Evolutionary conservation across 257 asterid species (phyloP).

Genomic region (Voacanga thouarsii): DNA sequence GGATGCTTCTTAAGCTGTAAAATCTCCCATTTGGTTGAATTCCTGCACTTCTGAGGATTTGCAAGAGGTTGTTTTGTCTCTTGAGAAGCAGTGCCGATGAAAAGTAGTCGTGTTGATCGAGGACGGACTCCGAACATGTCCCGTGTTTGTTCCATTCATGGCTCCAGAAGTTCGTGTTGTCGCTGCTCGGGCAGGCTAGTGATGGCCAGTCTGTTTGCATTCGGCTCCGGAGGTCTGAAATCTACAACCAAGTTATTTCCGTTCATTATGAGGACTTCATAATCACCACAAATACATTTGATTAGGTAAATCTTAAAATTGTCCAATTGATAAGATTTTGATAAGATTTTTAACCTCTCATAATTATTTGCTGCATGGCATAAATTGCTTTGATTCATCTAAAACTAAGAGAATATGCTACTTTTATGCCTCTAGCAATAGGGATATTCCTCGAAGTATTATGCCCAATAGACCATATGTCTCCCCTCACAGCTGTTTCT

Average conservation of each 20-base stretch:
- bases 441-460: too few relatives aligned
- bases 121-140: slow-evolving; percentile 36
- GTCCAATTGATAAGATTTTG: too few relatives aligned
- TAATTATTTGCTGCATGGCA: too few relatives aligned
- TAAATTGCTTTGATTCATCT: too few relatives aligned
- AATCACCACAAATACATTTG: too few relatives aligned
- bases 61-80: slow-evolving; percentile 22
- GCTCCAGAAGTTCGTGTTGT: slow-evolving; percentile 31
- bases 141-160: slow-evolving; percentile 57
- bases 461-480: too few relatives aligned
- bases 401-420: too few relatives aligned
- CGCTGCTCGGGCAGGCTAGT: slow-evolving; percentile 41
- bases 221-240: slow-evolving; percentile 22
- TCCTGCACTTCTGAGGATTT: slow-evolving; percentile 25
- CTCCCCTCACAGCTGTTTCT: too few relatives aligned
- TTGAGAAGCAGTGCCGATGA: slow-evolving; percentile 35
- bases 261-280: neutral
- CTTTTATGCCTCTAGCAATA: too few relatives aligned
- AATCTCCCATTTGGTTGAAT: slow-evolving; percentile 15
- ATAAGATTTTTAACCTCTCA: too few relatives aligned
- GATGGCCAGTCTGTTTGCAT: slow-evolving; percentile 44
- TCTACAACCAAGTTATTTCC: slow-evolving; percentile 4
- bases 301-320: too few relatives aligned
- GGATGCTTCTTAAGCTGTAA: slow-evolving; percentile 12
- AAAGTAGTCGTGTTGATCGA: slow-evolving; percentile 37